Percentiles rank a stretch among this genome's conserved stretches.
phyloP scores from a whole-genome alignment of 257 asterid species.

The Ophiorrhiza pumila region DNA sequence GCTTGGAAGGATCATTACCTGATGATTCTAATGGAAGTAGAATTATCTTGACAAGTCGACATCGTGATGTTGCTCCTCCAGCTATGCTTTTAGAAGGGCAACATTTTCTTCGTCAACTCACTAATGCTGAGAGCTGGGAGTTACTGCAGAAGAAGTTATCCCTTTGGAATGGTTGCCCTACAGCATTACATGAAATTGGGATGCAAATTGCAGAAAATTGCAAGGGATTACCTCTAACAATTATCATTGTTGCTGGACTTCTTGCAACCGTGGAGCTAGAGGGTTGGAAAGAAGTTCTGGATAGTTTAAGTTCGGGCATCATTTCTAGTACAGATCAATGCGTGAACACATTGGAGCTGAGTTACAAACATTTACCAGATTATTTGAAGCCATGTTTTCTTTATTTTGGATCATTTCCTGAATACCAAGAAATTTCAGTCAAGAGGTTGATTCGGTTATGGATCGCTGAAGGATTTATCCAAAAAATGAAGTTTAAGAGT shows the following conservation, averaged over 20 bases:
- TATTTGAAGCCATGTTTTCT: slow-evolving; percentile 6
- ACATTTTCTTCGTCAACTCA: neutral
- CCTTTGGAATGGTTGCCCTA: neutral
- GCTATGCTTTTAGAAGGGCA: no score
- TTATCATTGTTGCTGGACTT: neutral
- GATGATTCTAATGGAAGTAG: slow-evolving; percentile 1
- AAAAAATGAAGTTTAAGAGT: neutral
- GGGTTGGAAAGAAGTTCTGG: neutral
- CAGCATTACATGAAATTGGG: neutral
- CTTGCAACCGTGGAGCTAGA: neutral
- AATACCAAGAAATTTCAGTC: neutral
- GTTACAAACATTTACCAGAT: slow-evolving; percentile 10
- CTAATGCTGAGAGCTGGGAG: neutral
- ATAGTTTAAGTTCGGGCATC: neutral
- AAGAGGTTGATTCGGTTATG: slow-evolving; percentile 8
- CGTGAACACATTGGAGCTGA: neutral
- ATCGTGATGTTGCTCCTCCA: neutral
- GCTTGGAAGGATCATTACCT: neutral
- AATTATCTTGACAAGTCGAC: slow-evolving; percentile 7
- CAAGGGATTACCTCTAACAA: neutral
- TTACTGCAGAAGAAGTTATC: neutral
- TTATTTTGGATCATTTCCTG: slow-evolving; percentile 3
- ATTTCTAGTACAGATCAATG: neutral
- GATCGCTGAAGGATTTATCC: slow-evolving; percentile 13
- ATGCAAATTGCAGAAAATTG: slow-evolving; percentile 1